Conservation (phyloP, 164 flowering plant genomes). For the Cinnamomum micranthum region DNA sequence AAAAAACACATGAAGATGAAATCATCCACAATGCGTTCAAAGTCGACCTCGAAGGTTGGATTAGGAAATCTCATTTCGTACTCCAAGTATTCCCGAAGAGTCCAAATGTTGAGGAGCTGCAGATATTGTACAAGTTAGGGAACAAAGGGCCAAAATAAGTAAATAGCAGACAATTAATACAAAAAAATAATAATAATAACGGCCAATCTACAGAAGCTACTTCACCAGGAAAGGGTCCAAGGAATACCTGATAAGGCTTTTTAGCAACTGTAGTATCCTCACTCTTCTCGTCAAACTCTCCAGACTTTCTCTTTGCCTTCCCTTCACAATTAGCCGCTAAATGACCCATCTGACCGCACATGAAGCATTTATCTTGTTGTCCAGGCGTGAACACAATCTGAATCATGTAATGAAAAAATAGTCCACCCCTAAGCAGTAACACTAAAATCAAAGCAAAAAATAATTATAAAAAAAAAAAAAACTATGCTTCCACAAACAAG, state of each 20-base stretch:
- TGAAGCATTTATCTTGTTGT: conserved; percentile 92
- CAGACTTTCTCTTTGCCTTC: conserved; percentile 82
- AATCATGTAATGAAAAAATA: conserved; percentile 9
- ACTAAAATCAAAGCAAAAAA: neutral
- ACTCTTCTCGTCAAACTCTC: conserved; percentile 95
- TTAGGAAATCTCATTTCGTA: conserved; percentile 82
- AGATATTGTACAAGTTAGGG: conserved; percentile 6
- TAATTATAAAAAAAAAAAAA: too few species aligned
- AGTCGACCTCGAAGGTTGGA: conserved; percentile 66
- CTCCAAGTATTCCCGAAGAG: conserved; percentile 87
- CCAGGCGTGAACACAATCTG: conserved; percentile 93
- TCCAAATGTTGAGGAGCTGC: conserved; percentile 97
- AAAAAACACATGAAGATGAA: conserved; percentile 96
- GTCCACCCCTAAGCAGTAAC: neutral
- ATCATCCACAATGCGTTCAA: conserved; percentile 88
- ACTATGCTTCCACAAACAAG: neutral
- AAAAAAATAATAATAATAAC: neutral
- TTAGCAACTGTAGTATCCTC: conserved; percentile 48
- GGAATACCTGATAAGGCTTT: conserved; percentile 85
- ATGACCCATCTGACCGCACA: conserved; percentile 98
- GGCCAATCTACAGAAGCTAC: neutral
- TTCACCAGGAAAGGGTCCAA: neutral
- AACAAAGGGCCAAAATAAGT: neutral
- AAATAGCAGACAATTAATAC: neutral
- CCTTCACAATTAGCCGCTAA: conserved; percentile 95